phyloP scores from a whole-genome alignment of 768 basidiomycete species.

The Pisolithus tinctorius region DNA sequence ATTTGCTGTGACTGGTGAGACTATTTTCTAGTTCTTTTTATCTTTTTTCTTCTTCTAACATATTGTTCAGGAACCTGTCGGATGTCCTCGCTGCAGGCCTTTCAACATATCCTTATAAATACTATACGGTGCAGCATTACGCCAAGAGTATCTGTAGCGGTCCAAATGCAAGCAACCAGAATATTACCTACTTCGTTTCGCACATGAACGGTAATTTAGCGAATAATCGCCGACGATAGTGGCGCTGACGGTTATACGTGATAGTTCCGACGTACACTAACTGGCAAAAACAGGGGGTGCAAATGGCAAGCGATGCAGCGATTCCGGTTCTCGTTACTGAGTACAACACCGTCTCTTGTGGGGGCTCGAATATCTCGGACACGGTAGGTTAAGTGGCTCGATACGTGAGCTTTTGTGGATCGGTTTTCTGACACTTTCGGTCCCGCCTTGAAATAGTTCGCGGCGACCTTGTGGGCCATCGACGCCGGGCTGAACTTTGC shows the following conservation, averaged over 20 bases:
- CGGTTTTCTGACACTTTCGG: not conserved
- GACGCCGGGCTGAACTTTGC: slow-evolving; percentile 31
- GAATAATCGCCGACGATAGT: not conserved
- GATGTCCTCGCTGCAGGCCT: slow-evolving; percentile 27
- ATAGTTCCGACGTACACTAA: slow-evolving; percentile 23
- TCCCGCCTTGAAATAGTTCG: slow-evolving; percentile 20
- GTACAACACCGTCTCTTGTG: slow-evolving; percentile 33
- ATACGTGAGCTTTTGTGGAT: not conserved
- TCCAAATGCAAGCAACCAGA: slow-evolving; percentile 25
- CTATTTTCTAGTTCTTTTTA: not conserved
- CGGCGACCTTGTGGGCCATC: slow-evolving; percentile 30
- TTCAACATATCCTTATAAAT: slow-evolving; percentile 25
- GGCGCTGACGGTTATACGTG: not conserved
- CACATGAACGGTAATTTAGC: slow-evolving; percentile 27
- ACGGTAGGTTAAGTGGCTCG: slow-evolving; percentile 16
- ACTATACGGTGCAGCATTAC: slow-evolving; percentile 31
- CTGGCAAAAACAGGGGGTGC: slow-evolving; percentile 26
- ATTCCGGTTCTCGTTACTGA: slow-evolving; percentile 30
- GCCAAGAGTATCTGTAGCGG: slow-evolving; percentile 27
- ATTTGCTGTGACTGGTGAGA: slow-evolving; percentile 26
- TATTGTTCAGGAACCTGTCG: slow-evolving; percentile 19
- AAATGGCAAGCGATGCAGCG: slow-evolving; percentile 15
- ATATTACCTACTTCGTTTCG: slow-evolving; percentile 28
- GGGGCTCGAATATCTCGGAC: slow-evolving; percentile 30
- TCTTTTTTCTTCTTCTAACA: not conserved